Base-by-base conservation (phyloP, 257 asterid species). In the Solanum pimpinellifolium region DNA sequence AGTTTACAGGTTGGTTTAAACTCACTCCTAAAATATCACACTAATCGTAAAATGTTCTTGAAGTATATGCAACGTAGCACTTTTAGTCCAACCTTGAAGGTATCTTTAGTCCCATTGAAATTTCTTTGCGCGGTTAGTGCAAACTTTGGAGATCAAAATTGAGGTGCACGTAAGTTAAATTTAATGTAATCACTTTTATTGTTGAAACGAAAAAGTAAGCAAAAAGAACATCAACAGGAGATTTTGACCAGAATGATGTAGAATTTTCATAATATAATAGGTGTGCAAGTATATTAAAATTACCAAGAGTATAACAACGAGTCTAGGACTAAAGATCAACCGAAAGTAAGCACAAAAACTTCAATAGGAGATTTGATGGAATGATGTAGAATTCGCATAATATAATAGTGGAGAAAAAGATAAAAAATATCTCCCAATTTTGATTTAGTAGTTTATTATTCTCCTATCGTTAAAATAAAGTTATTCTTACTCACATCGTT, bases 401-500 rank as follows among this genome's bases (percentile, higher is more conserved):
- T 52, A 56, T 18, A 52, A 16, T 16, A 37, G 41, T 7, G 41
- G 52, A 18, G 2, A 47, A 13, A 47, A 47, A 0, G 18, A 6
- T 47, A 0, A 47, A 14, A 14, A 47, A 14, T 47, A 14, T 6
- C 56, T 2, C 20, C 4, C 0, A 47, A 47, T 1, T 13, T 47
- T 47, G 8, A 4, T 47, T 4, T 47, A 14, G 1, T 47, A 16
- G 1, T 47, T 47, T 1, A 13, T 2, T 47, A 46, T 47, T 2
- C 0, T 0, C 3, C 0, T 47, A 47, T 0, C 7, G 0, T 47
- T 47, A 47, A 47, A 47, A 5, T 2, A 6, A 47, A 47, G 20
- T 47, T 13, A 47, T 47, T 47, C 0, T 47, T 47, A 0, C 2
- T 3, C 3, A 2, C 5, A 18, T 0, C 1, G 0, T 47, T 47